Evolutionary conservation across 805 yeast genomes (phyloP), one percentile per base, ranked within the genome.

Genomic region (Ogataea minuta): DNA sequence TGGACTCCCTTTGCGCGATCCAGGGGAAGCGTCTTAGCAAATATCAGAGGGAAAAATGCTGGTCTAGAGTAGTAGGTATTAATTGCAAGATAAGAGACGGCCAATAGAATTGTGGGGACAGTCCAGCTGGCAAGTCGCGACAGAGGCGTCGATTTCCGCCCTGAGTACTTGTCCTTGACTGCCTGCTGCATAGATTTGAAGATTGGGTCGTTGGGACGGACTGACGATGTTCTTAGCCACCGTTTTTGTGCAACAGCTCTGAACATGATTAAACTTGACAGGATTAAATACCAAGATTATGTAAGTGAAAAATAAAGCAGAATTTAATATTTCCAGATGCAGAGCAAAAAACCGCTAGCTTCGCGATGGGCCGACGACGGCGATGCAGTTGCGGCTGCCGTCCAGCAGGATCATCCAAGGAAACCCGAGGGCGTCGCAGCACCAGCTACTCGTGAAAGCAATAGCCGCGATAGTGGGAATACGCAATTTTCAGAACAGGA

Each of bases 321-420:
- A 39, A 33, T 31, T 31, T 4, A 13, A 12, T 30, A 19, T 21
- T 20, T 23, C 10, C 21, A 8, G 13, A 27, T 23, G 23, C 11
- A 28, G 51, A 40, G 28, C 27, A 23, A 15, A 15, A 20, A 31
- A 13, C 41, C 42, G 9, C 28, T 60, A 23, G 60, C 50, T 21
- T 60, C 65, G 4, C 52, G 55, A 42, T 62, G 67, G 67, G 65
- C 65, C 5, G 53, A 51, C 13, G 62, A 61, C 23, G 56, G 48
- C 3, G 38, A 52, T 9, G 43, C 54, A 14, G 59, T 55, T 9
- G 26, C 48, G 14, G 39, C 50, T 25, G 60, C 63, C 2, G 24
- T 32, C 6, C 29, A 45, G 16, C 57, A 57, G 37, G 60, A 55
- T 37, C 26, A 14, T 4, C 27, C 31, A 15, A 17, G 20, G n/a